Evolutionary conservation across 116 monocot species (phyloP), one percentile per base, ranked within the genome.

Genomic region (Papilionanthe hybrid): DNA sequence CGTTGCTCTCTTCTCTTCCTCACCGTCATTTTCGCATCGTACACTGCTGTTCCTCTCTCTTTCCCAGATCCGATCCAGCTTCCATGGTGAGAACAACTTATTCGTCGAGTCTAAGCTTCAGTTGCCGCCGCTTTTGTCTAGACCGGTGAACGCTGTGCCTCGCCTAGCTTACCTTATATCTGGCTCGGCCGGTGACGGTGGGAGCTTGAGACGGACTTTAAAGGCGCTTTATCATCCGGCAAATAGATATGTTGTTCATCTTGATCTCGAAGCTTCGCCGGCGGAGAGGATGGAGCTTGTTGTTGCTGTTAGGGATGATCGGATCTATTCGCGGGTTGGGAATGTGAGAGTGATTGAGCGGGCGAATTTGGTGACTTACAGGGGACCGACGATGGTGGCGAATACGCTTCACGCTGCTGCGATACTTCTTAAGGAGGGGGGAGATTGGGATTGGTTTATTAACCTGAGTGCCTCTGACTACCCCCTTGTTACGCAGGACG

Each of bases 401-500:
- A 88, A 85, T 69, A 88, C 88, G 23, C 88, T 88, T 67, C 88
- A 88, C 75, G 88, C 88, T 6, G 88, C 88, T 7, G 83, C 88
- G 17, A 80, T 88, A 42, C 74, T 88, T 65, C 78, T 88, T 22
- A 85, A 81, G 72, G 85, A 88, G 42, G 82, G 67, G 27, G 88
- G 85, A 37, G 83, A 88, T n/a, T 88, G 88, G 88, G 88, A 88
- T 44, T 88, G 88, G 88, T 88, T 88, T 72, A 85, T 88, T 79
- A 88, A 88, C 42, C 80, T 88, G 30, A 85, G 85, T 66, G 84
- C 88, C 72, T 88, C 88, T 22, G 88, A 88, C 74, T 88, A 88
- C 60, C 88, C 88, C 1, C 80, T 88, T 50, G 88, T 88, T 55
- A 82, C 88, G 12, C 88, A 88, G 77, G 88, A 88, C 42, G 88